Percentiles rank a stretch among this genome's conserved stretches.
Conservation (phyloP, 495 filamentous ascomycete genomes). For the Aspergillus bridgeri region DNA sequence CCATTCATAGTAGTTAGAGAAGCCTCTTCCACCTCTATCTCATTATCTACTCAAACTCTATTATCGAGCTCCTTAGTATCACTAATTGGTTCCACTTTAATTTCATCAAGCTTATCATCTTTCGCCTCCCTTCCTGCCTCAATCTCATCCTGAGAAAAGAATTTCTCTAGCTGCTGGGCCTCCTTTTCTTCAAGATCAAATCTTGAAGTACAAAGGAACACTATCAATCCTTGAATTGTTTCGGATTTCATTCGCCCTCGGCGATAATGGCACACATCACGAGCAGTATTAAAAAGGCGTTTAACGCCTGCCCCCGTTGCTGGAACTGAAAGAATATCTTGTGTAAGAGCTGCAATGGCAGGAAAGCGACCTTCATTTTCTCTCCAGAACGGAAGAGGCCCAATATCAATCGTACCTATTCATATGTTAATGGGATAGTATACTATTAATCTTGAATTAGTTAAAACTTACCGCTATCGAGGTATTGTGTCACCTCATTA, state of each 20-base stretch:
- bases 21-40: no score
- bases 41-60: no score
- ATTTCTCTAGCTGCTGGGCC: neutral
- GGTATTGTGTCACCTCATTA: slow-evolving; percentile 5
- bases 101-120: neutral
- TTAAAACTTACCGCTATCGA: slow-evolving; percentile 5
- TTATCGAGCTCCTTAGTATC: neutral
- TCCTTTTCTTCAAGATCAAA: slow-evolving; percentile 9
- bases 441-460: slow-evolving; percentile 2
- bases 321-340: neutral
- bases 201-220: slow-evolving; percentile 10
- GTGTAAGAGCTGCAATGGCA: neutral
- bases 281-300: neutral
- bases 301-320: neutral
- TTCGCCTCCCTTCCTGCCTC: neutral
- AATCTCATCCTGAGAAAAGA: slow-evolving; percentile 3
- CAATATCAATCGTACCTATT: slow-evolving; percentile 1
- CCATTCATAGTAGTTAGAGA: no score
- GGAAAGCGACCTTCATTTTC: slow-evolving; percentile 3
- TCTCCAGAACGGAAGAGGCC: slow-evolving; percentile 2
- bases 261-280: neutral
- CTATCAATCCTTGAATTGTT: slow-evolving; percentile 7
- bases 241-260: neutral
- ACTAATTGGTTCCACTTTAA: slow-evolving; percentile 8
- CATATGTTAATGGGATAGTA: neutral